Evolutionary conservation across 2,329 filamentous ascomycete genomes (phyloP).

Genomic region (Stachybotrys chlorohalonatus): DNA sequence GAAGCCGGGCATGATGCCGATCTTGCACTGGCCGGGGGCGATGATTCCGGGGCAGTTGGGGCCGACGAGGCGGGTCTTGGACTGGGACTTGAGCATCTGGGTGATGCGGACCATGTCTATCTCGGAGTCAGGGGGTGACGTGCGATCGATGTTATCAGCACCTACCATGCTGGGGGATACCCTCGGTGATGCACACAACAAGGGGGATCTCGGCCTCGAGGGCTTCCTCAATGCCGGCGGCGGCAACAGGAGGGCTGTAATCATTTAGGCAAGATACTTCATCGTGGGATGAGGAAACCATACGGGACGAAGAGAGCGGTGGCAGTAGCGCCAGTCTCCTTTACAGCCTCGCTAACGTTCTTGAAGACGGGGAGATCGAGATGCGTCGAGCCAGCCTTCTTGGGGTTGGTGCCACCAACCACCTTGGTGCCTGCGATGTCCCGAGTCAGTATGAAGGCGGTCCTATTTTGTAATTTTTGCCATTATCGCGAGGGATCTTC

Average conservation of each 20-base stretch:
- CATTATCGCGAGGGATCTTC: slow-evolving; percentile 7
- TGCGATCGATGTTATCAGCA: slow-evolving; percentile 5
- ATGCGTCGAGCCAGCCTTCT: slow-evolving; percentile 90
- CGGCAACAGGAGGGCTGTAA: slow-evolving; percentile 77
- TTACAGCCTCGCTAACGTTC: slow-evolving; percentile 78
- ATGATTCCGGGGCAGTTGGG: slow-evolving; percentile 99
- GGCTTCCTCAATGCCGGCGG: slow-evolving; percentile 93
- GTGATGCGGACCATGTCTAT: slow-evolving; percentile 98
- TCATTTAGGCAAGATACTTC: not conserved
- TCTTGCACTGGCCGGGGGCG: slow-evolving; percentile 93
- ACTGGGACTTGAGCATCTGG: slow-evolving; percentile 93
- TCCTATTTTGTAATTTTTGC: not conserved
- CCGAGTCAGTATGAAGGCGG: not conserved
- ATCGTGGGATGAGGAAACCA: slow-evolving; percentile 14
- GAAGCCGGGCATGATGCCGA: slow-evolving; percentile 98
- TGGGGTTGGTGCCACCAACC: slow-evolving; percentile 96
- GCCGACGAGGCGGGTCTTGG: slow-evolving; percentile 91
- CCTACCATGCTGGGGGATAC: slow-evolving; percentile 91
- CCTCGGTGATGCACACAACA: slow-evolving; percentile 96
- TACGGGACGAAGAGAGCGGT: slow-evolving; percentile 96
- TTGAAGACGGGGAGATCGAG: slow-evolving; percentile 89
- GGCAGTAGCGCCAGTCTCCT: slow-evolving; percentile 81
- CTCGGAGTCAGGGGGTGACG: slow-evolving; percentile 1
- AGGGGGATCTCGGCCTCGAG: slow-evolving; percentile 87
- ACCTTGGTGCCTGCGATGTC: slow-evolving; percentile 72